Conservation (phyloP, 2,329 filamentous ascomycete species). For the Mycogone perniciosa region DNA sequence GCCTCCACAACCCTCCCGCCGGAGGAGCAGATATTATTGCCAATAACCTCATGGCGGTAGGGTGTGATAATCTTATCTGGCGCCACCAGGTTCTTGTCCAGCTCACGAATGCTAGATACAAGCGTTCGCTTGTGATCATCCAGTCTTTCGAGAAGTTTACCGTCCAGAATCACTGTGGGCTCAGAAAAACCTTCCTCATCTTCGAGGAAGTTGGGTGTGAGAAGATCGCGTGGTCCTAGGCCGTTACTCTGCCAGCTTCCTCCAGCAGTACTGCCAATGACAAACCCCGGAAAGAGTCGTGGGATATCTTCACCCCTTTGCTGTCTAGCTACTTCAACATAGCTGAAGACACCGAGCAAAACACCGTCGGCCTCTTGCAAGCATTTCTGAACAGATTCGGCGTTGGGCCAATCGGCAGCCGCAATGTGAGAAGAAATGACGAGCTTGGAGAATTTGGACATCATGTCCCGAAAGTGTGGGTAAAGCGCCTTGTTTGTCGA, state of each 20-base stretch:
- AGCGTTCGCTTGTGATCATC: slow-evolving; percentile 83
- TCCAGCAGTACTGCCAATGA: slow-evolving; percentile 74
- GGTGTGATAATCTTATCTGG: slow-evolving; percentile 77
- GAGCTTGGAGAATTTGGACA: slow-evolving; percentile 99
- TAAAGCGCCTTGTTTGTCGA: slow-evolving; percentile 96
- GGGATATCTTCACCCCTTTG: slow-evolving; percentile 91
- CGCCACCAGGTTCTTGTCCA: slow-evolving; percentile 76
- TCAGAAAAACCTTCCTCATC: slow-evolving; percentile 69
- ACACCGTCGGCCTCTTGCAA: slow-evolving; percentile 97
- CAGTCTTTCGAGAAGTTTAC: slow-evolving; percentile 70
- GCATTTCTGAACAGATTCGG: slow-evolving; percentile 91
- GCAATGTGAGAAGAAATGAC: slow-evolving; percentile 97
- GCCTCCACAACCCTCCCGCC: slow-evolving; percentile 77
- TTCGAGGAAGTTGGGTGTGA: slow-evolving; percentile 79
- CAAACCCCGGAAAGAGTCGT: slow-evolving; percentile 87
- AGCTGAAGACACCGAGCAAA: slow-evolving; percentile 86
- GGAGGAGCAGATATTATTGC: slow-evolving; percentile 73
- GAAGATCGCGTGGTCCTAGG: slow-evolving; percentile 58
- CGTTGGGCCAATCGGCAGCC: slow-evolving; percentile 88
- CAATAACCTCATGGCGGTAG: slow-evolving; percentile 69
- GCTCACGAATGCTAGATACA: slow-evolving; percentile 74
- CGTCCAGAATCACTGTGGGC: slow-evolving; percentile 67
- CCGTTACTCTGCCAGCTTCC: slow-evolving; percentile 82
- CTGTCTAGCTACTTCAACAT: slow-evolving; percentile 89
- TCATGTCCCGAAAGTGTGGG: slow-evolving; percentile 97